Evolutionary conservation across 768 basidiomycete species (phyloP).

Genomic region (Lenzites betulinus): DNA sequence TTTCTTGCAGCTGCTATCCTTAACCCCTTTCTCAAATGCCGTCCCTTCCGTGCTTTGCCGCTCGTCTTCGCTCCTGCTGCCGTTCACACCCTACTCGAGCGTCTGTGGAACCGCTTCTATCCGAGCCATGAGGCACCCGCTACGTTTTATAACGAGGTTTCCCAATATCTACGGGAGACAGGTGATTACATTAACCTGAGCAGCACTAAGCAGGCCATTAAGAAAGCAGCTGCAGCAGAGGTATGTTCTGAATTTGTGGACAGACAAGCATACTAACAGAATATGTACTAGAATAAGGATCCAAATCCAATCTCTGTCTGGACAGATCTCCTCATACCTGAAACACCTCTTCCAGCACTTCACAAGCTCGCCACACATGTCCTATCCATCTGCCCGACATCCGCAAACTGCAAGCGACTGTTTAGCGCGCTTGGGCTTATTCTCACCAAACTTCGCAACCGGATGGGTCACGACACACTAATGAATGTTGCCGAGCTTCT

Average conservation of each 20-base stretch:
- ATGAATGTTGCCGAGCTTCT: constrained; percentile 3
- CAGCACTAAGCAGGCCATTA: not conserved
- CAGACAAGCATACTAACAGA: not conserved
- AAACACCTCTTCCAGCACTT: not conserved
- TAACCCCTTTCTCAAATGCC: not conserved
- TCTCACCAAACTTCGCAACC: not conserved
- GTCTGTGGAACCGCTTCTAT: not conserved
- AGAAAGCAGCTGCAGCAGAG: not conserved
- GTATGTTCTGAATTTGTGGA: not conserved
- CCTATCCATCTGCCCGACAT: not conserved
- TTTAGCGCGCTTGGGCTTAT: not conserved
- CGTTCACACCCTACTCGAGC: not conserved
- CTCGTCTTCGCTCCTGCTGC: not conserved
- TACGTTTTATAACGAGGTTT: not conserved
- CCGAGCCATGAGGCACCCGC: not conserved
- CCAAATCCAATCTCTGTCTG: not conserved
- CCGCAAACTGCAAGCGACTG: not conserved
- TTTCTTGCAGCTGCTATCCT: constrained; percentile 18
- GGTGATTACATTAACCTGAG: not conserved
- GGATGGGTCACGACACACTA: constrained; percentile 1
- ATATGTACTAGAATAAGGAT: not conserved
- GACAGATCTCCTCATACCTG: not conserved
- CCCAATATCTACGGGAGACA: not conserved
- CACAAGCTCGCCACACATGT: not conserved
- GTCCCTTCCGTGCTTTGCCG: not conserved